A percentile compares a stretch with the other conserved stretches of the same genome.
Evolutionary conservation across 2,329 filamentous ascomycete species (phyloP).

Genomic region (Davidsoniella virescens): DNA sequence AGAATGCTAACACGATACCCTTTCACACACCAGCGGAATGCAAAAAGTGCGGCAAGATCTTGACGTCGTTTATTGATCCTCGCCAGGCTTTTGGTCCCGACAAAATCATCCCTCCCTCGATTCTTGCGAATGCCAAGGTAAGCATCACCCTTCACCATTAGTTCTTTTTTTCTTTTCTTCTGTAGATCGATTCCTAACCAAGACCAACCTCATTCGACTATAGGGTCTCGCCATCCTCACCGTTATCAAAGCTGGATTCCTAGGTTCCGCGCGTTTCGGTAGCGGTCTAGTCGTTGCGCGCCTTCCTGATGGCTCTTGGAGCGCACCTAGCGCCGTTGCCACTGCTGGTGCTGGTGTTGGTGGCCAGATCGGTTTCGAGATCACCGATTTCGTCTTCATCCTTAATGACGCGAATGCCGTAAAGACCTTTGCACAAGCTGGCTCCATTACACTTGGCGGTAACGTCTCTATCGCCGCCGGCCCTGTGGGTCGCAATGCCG

Average conservation of each 20-base stretch:
- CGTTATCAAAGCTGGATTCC: slow-evolving; percentile 73
- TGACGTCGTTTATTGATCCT: slow-evolving; percentile 87
- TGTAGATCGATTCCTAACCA: not conserved
- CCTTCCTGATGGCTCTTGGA: slow-evolving; percentile 63
- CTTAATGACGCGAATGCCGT: slow-evolving; percentile 84
- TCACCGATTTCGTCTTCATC: slow-evolving; percentile 95
- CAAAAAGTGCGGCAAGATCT: slow-evolving; percentile 90
- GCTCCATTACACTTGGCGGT: slow-evolving; percentile 80
- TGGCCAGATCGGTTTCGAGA: slow-evolving; percentile 72
- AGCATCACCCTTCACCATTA: slow-evolving; percentile 5
- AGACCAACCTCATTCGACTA: not conserved
- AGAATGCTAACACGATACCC: not conserved
- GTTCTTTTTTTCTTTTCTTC: not conserved
- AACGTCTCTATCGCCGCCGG: slow-evolving; percentile 94
- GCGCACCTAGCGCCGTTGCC: slow-evolving; percentile 64
- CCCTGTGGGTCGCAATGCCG: slow-evolving; percentile 83
- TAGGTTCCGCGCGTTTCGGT: slow-evolving; percentile 67
- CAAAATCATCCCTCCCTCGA: slow-evolving; percentile 84
- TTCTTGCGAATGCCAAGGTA: slow-evolving; percentile 86
- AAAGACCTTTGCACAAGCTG: slow-evolving; percentile 82
- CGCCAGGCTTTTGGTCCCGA: slow-evolving; percentile 87
- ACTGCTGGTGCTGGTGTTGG: slow-evolving; percentile 71
- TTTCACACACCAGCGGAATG: slow-evolving; percentile 57
- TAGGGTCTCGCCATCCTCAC: slow-evolving; percentile 71
- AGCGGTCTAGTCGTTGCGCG: slow-evolving; percentile 70